Base-by-base conservation (phyloP, 805 yeast genomes). In the Metschnikowia picachoensis region DNA sequence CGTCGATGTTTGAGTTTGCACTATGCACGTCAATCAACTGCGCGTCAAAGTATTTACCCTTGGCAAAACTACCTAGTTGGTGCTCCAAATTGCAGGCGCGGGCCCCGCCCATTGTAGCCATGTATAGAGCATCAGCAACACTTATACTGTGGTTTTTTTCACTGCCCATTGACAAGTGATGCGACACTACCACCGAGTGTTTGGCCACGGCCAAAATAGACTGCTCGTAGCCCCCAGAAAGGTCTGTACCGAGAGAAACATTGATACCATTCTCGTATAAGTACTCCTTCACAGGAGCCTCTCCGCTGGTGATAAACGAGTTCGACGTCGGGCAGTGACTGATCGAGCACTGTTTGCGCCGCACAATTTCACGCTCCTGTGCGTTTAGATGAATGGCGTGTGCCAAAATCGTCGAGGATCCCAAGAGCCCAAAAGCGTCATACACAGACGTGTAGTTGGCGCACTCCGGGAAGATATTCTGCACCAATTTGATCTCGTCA, bases 241-340 rank as follows among this genome's bases (percentile, higher is more conserved):
- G 55, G 47, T 72, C 77, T 7, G 77, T 69, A 14, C 77, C 77
- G 41, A 92, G 72, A 8, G 95, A 80, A 17, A 94, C 95, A 45
- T 87, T 85, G 49, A 89, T 75, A 10, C 77, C 79, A 34, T 76
- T 74, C 38, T 83, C 73, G 45, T 90, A 68, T 35, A 88, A 67
- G 39, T 49, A 53, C 46, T 62, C 52, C 54, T 85, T 77, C 10
- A 92, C 80, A 15, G 89, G 84, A 8, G 96, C 91, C 64, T 89
- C 95, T 14, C 99, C 99, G 10, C 95, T 84, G 0, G 95, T 83
- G 47, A 92, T 76, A 14, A 94, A 81, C 1, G 95, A 81, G 63
- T 92, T 92, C 14, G 96, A 87, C 10, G 89, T 80, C 2, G 99
- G 99, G 67, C 99, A 92, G 65, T 94, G 98, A 4, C 95, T 77